Evolutionary conservation across 2,329 filamentous ascomycete genomes (phyloP).

Genomic region (Akanthomyces dipterigenus): DNA sequence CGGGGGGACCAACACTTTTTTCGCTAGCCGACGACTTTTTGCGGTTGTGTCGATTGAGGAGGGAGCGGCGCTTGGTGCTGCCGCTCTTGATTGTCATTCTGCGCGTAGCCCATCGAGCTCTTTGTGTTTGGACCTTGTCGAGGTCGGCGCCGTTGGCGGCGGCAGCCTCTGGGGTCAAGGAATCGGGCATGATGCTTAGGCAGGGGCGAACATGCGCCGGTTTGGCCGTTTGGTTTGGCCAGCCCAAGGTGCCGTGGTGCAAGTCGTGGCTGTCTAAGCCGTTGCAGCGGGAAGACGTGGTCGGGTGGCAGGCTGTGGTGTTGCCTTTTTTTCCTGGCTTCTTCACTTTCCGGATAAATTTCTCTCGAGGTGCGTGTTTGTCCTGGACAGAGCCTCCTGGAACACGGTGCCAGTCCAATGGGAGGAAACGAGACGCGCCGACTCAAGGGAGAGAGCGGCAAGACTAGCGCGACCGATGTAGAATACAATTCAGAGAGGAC

Average conservation of each 20-base stretch:
- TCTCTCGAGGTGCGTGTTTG: background rate
- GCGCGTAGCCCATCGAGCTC: conserved; percentile 94
- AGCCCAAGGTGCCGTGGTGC: background rate
- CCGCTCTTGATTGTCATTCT: conserved; percentile 71
- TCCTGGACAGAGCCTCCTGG: background rate
- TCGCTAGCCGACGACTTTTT: conserved; percentile 55
- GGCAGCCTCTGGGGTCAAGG: conserved; percentile 20
- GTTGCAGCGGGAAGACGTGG: background rate
- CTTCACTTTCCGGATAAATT: background rate
- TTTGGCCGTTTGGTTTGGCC: conserved; percentile 10
- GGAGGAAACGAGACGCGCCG: conserved; percentile 6
- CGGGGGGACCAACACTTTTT: conserved; percentile 50
- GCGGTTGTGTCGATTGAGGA: conserved; percentile 69
- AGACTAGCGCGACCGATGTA: background rate
- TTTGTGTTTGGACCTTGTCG: conserved; percentile 47
- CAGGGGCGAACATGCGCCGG: conserved; percentile 12
- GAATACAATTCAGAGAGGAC: background rate
- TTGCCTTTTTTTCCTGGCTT: background rate
- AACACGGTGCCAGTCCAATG: background rate
- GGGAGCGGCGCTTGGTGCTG: conserved; percentile 70
- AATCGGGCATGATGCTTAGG: conserved; percentile 26
- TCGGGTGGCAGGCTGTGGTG: background rate
- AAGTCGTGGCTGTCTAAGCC: background rate
- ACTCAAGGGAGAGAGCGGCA: conserved; percentile 4
- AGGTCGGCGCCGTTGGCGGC: conserved; percentile 17